A percentile compares a stretch with the other conserved stretches of the same genome.
phyloP scores from a whole-genome alignment of 73 alveolate genomes.

The Tetrahymena malaccensis region DNA sequence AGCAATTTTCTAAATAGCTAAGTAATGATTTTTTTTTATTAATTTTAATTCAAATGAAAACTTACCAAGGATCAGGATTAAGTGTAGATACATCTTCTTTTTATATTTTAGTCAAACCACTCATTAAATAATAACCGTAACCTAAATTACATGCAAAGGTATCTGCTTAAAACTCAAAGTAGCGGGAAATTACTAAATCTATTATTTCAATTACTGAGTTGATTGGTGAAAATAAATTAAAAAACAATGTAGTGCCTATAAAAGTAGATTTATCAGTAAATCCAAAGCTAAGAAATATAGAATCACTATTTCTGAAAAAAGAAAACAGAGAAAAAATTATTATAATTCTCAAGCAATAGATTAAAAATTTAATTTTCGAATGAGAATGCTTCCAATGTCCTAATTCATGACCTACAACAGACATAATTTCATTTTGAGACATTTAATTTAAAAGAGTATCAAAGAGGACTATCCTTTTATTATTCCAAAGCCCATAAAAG shows the following conservation, averaged over 20 bases:
- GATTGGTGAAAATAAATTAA: constrained; percentile 56
- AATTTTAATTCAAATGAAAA: not conserved
- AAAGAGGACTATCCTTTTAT: constrained; percentile 83
- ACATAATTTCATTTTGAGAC: constrained; percentile 72
- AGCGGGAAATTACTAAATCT: constrained; percentile 50
- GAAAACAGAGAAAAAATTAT: constrained; percentile 35
- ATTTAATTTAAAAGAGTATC: constrained; percentile 73
- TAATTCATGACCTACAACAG: constrained; percentile 89
- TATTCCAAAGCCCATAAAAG: constrained; percentile 83
- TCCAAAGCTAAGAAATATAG: constrained; percentile 73
- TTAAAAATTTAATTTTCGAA: constrained; percentile 20
- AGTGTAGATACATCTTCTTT: constrained; percentile 18
- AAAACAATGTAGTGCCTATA: constrained; percentile 62
- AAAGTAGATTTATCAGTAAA: constrained; percentile 44
- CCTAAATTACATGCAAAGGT: constrained; percentile 37
- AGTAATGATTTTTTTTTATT: too few species aligned
- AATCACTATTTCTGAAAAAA: constrained; percentile 28
- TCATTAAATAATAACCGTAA: constrained; percentile 1
- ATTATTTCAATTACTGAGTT: constrained; percentile 37
- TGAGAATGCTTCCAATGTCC: constrained; percentile 95
- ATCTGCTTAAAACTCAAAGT: constrained; percentile 68
- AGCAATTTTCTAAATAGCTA: too few species aligned
- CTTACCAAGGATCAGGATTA: constrained; percentile 12
- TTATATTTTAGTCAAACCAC: constrained; percentile 12
- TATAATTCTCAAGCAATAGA: constrained; percentile 52